Conservation (phyloP, 441 rosid species). For the Populus tomentosa region DNA sequence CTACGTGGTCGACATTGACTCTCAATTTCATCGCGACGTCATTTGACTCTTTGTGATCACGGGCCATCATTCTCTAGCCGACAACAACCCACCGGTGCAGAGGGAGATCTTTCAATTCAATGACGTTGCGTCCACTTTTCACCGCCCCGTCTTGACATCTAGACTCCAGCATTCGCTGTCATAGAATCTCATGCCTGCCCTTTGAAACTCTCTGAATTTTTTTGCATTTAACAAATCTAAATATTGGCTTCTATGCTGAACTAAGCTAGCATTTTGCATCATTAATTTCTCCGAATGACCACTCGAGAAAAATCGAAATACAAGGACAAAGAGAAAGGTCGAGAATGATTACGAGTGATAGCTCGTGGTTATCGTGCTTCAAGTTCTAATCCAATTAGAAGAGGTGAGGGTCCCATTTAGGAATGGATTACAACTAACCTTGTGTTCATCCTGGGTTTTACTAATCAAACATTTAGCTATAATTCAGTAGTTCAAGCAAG, state of each 20-base stretch:
- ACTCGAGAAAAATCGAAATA: too few relatives aligned
- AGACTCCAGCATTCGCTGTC: background rate
- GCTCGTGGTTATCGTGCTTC: too few relatives aligned
- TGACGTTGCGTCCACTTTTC: background rate
- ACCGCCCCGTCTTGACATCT: background rate
- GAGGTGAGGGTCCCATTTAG: background rate
- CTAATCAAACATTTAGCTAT: background rate
- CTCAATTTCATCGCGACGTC: background rate
- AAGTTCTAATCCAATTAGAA: background rate
- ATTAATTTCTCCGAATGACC: too few relatives aligned
- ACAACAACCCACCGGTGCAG: background rate
- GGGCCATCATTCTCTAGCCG: background rate
- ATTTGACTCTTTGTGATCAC: background rate
- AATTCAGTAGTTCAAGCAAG: background rate
- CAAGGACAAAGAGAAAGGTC: too few relatives aligned
- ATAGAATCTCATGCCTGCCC: conserved; percentile 4
- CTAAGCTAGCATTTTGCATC: too few relatives aligned
- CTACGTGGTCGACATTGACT: background rate
- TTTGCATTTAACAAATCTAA: too few relatives aligned
- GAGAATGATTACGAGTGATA: too few relatives aligned
- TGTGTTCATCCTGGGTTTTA: background rate
- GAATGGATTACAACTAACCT: conserved; percentile 28
- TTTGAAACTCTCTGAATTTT: too few relatives aligned
- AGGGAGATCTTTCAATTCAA: background rate
- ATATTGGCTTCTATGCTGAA: too few relatives aligned